These are phyloP conservation scores for Pestalotiopsis sp. DNA, from an alignment of 2,329 filamentous ascomycete genomes.

Conservation along the genomic window DNA sequence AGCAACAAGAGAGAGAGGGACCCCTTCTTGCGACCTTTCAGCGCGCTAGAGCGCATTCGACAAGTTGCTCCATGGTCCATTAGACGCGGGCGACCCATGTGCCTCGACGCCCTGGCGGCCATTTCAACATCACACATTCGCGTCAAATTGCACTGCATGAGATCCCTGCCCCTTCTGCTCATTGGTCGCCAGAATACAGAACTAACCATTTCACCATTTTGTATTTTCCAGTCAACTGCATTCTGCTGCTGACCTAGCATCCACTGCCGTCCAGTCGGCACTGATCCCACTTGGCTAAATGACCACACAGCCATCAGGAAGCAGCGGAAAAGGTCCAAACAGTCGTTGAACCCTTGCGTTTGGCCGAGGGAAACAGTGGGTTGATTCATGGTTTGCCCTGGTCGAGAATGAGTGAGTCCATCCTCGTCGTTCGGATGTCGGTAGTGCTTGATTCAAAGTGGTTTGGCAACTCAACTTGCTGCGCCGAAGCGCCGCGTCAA, in stretches of 20 bases:
- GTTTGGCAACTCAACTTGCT: not conserved
- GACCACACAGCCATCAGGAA: not conserved
- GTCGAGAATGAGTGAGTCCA: not conserved
- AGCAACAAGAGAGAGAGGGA: not conserved
- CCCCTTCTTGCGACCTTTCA: not conserved
- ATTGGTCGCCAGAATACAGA: constrained; percentile 10
- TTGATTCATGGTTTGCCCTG: not conserved
- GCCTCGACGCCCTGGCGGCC: constrained; percentile 1
- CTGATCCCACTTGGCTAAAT: not conserved
- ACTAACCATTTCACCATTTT: constrained; percentile 3
- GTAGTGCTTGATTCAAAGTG: not conserved
- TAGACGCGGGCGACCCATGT: constrained; percentile 14
- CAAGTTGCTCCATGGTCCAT: constrained; percentile 13
- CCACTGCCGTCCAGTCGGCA: constrained; percentile 6
- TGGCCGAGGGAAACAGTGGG: not conserved
- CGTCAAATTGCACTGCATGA: constrained; percentile 16
- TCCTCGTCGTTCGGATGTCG: not conserved
- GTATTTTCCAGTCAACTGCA: not conserved
- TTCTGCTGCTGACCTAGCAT: not conserved
- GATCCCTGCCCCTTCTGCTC: constrained; percentile 6
- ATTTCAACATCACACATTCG: constrained; percentile 13
- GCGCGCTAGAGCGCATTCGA: constrained; percentile 12
- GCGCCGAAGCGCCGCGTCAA: not conserved
- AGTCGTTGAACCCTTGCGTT: not conserved
- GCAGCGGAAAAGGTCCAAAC: not conserved